Base-by-base conservation (phyloP, 2,329 filamentous ascomycete genomes). In the Apiospora marii region DNA sequence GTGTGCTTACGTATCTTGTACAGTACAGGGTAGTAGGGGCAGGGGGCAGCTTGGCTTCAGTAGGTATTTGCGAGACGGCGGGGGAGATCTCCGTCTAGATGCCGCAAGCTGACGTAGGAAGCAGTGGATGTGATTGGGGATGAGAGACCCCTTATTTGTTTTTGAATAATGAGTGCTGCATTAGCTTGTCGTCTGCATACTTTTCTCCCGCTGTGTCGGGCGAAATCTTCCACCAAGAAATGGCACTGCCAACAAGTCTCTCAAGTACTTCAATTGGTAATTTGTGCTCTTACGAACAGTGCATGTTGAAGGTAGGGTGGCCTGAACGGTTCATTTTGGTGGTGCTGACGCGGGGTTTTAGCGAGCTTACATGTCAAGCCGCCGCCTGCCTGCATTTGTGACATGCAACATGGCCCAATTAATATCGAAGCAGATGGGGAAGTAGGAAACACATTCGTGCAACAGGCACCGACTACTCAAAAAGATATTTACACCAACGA, bases 341-440 rank as follows among this genome's bases (percentile, higher is more conserved):
- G 58, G 22, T 41, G 30, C 58, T 64, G 58, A 41, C 34, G 58
- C 58, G 58, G 58, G 58, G 58, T 64, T 64, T 64, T n/a, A 64
- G 58, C 58, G 30, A 41, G 30, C 30, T 41, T 24, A 24, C 19
- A 64, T 22, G 58, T 37, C 58, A 64, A 64, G 34, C 58, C 16
- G 27, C 27, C 27, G 5, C 8, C 46, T 22, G 22, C 44, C 51
- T 58, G 16, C 53, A 12, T 37, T 16, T 64, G 30, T 37, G 22
- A 4, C 30, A 37, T 61, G 53, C 3, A 37, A 34, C 53, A 37
- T 61, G 53, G 7, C 8, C 53, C 30, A 12, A 61, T 34, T 10
- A 37, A n/a, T 19, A 61, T 41, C 6, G 10, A 34, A 30, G 27
- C 27, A 22, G 34, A 5, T 14, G 27, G 22, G 14, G 46, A n/a